Conservation (phyloP, 768 basidiomycete species). For the Lepiota venenata region DNA sequence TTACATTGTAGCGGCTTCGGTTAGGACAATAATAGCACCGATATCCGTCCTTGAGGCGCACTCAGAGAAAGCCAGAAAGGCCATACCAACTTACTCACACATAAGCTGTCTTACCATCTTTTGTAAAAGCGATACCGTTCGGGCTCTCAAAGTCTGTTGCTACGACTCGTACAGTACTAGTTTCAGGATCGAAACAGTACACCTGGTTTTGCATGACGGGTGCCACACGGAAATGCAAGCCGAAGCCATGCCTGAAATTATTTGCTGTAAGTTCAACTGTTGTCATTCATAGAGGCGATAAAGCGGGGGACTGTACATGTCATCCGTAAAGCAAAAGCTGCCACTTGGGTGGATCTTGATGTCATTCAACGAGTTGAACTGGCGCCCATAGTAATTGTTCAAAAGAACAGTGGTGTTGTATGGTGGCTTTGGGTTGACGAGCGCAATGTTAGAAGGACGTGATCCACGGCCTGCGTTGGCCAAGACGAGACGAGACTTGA, state of each 20-base stretch:
- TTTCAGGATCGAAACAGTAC: slow-evolving; percentile 70
- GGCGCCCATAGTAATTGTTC: slow-evolving; percentile 77
- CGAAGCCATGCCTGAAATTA: slow-evolving; percentile 52
- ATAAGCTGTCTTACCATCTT: slow-evolving; percentile 25
- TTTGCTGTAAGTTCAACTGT: neutral
- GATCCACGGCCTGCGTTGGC: slow-evolving; percentile 64
- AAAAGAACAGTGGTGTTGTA: slow-evolving; percentile 67
- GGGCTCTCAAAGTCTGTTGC: slow-evolving; percentile 73
- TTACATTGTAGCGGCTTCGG: slow-evolving; percentile 35
- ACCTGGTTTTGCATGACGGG: slow-evolving; percentile 73
- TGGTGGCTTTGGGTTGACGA: slow-evolving; percentile 62
- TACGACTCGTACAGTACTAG: slow-evolving; percentile 62
- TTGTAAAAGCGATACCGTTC: slow-evolving; percentile 75
- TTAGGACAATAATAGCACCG: slow-evolving; percentile 33
- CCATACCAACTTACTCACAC: no score
- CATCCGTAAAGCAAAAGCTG: slow-evolving; percentile 74
- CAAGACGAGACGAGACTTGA: slow-evolving; percentile 54
- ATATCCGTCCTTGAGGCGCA: no score
- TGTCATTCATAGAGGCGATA: neutral
- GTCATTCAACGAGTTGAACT: slow-evolving; percentile 83
- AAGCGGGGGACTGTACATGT: slow-evolving; percentile 38
- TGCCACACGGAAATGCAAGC: slow-evolving; percentile 61
- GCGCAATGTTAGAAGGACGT: slow-evolving; percentile 56
- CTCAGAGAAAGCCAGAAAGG: neutral
- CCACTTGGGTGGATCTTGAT: slow-evolving; percentile 71